Percentiles rank a stretch among this genome's conserved stretches.
These are phyloP conservation scores for Adansonia rubrostipa DNA, from an alignment of 441 rosid species.

Conservation along the genomic window DNA sequence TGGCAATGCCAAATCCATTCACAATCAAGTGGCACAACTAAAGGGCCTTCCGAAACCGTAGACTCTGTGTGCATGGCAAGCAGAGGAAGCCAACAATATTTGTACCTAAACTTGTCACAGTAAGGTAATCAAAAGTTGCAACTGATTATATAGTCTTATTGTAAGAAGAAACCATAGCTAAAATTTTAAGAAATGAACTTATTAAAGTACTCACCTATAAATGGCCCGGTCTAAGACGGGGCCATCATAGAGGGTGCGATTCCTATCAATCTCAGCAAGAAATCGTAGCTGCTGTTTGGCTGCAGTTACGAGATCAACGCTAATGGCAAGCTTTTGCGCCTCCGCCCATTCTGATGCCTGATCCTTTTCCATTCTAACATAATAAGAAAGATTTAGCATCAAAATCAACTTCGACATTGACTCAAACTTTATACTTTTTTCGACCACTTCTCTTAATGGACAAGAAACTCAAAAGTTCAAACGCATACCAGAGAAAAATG, in stretches of 20 bases:
- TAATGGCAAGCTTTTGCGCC: slow-evolving; percentile 46
- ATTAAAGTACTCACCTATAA: slow-evolving; percentile 34
- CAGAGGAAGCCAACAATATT: slow-evolving; percentile 63
- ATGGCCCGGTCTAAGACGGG: slow-evolving; percentile 50
- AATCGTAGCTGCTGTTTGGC: slow-evolving; percentile 49
- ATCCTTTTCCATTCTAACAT: slow-evolving; percentile 32
- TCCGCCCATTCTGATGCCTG: slow-evolving; percentile 50
- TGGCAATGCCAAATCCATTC: slow-evolving; percentile 78
- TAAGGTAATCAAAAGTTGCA: background rate
- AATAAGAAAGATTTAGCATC: background rate
- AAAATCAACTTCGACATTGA: no score
- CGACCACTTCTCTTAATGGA: no score
- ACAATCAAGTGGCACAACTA: slow-evolving; percentile 63
- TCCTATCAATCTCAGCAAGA: slow-evolving; percentile 51
- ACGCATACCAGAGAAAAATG: no score
- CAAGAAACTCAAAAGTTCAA: no score
- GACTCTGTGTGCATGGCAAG: slow-evolving; percentile 46
- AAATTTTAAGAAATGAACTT: background rate
- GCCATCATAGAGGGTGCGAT: slow-evolving; percentile 43
- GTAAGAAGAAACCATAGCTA: no score
- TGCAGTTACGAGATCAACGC: slow-evolving; percentile 36
- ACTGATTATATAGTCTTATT: background rate
- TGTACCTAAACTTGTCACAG: slow-evolving; percentile 39
- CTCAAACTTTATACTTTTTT: no score
- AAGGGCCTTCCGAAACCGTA: slow-evolving; percentile 40